A percentile compares a stretch with the other conserved stretches of the same genome.
These are phyloP conservation scores for Bipolaris victoriae DNA, from an alignment of 2,329 filamentous ascomycete genomes.

Conservation along the genomic window DNA sequence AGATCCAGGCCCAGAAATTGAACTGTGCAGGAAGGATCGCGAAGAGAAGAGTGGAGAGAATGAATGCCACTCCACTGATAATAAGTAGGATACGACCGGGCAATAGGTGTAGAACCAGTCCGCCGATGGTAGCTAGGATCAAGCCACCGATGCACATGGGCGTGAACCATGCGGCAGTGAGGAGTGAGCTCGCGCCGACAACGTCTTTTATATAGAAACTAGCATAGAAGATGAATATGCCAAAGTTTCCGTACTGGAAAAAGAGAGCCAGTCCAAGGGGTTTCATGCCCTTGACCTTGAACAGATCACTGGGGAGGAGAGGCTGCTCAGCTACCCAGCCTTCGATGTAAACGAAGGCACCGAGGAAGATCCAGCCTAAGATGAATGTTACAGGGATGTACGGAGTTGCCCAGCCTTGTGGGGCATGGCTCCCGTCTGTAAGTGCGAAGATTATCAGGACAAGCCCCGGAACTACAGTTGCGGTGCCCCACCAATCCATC, in stretches of 20 bases:
- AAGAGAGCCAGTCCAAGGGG: conserved; percentile 43
- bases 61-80: conserved; percentile 40
- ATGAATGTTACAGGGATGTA: conserved; percentile 72
- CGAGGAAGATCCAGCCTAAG: conserved; percentile 66
- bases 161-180: conserved; percentile 45
- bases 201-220: conserved; percentile 48
- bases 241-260: conserved; percentile 55
- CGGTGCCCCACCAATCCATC: conserved; percentile 49
- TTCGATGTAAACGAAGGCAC: conserved; percentile 71
- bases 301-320: conserved; percentile 72
- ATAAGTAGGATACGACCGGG: conserved; percentile 43
- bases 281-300: conserved; percentile 70
- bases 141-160: conserved; percentile 47
- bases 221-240: conserved; percentile 49
- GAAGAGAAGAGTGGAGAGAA: conserved; percentile 43
- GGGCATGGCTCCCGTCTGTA: conserved; percentile 73
- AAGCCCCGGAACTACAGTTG: conserved; percentile 58
- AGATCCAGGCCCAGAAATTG: conserved; percentile 49
- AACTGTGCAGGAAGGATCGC: conserved; percentile 41
- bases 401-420: conserved; percentile 72
- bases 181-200: conserved; percentile 35
- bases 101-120: conserved; percentile 45
- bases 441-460: conserved; percentile 76
- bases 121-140: conserved; percentile 42
- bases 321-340: conserved; percentile 72